These are phyloP conservation scores for Candida pini DNA, from an alignment of 805 yeast genomes.

Conservation along the genomic window DNA sequence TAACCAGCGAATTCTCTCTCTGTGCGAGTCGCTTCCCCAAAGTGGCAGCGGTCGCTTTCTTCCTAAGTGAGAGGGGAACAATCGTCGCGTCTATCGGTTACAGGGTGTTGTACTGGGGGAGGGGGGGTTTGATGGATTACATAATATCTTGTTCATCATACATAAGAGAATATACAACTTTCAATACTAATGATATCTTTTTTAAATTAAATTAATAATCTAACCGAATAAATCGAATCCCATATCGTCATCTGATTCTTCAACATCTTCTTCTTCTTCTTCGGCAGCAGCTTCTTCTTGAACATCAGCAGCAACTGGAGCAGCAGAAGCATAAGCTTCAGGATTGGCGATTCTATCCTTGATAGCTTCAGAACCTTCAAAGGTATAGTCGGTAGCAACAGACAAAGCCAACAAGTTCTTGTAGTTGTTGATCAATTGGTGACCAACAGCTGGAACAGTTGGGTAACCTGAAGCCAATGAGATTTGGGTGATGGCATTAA, in stretches of 20 bases:
- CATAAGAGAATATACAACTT: too few species aligned
- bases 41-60: too few species aligned
- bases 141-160: too few species aligned
- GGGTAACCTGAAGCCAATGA: conserved; percentile 99
- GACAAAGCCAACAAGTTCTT: conserved; percentile 97
- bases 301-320: conserved; percentile 81
- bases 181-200: too few species aligned
- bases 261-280: conserved; percentile 71
- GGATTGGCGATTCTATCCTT: conserved; percentile 99
- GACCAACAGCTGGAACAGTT: conserved; percentile 98
- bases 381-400: conserved; percentile 97
- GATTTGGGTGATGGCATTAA: conserved; percentile 89
- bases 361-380: conserved; percentile 98
- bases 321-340: conserved; percentile 99
- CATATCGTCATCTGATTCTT: conserved; percentile 73
- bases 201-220: conserved; percentile 20
- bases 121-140: too few species aligned
- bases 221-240: conserved; percentile 99
- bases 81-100: too few species aligned
- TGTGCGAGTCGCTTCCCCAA: too few species aligned
- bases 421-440: conserved; percentile 98
- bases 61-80: too few species aligned
- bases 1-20: too few species aligned
- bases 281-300: conserved; percentile 59
- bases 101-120: too few species aligned